Conservation (phyloP, 805 yeast genomes). For the Kazachstania martiniae region DNA sequence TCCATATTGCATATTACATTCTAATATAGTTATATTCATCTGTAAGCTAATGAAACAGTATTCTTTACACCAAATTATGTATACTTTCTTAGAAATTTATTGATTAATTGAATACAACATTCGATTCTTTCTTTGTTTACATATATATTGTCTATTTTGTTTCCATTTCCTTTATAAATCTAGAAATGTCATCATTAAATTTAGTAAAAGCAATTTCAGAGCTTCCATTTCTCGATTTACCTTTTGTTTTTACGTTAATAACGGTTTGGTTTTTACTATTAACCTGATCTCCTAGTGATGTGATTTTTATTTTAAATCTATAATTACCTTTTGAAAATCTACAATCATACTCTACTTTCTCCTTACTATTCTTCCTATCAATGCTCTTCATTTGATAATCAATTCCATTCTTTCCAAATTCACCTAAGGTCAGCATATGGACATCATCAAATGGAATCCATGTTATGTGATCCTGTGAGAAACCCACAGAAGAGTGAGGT, state of each 20-base stretch:
- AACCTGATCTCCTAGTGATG: too few species aligned
- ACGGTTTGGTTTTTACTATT: constrained; percentile 6
- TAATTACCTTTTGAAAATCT: constrained; percentile 18
- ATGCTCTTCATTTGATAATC: constrained; percentile 16
- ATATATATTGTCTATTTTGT: too few species aligned
- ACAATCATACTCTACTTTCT: constrained; percentile 23
- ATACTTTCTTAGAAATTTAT: too few species aligned
- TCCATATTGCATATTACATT: too few species aligned
- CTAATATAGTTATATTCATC: too few species aligned
- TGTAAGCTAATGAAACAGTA: too few species aligned
- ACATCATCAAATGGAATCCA: constrained; percentile 21
- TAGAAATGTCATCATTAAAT: constrained; percentile 17
- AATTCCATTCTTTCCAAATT: constrained; percentile 19
- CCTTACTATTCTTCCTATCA: constrained; percentile 10
- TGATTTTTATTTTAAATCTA: constrained; percentile 20
- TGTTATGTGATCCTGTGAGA: constrained; percentile 15
- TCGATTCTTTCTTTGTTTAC: too few species aligned
- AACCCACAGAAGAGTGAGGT: constrained; percentile 1
- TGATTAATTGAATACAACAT: too few species aligned
- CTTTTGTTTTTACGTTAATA: constrained; percentile 16
- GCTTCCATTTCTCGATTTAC: constrained; percentile 5
- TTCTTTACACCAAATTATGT: too few species aligned
- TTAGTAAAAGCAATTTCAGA: constrained; percentile 11
- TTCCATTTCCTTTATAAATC: constrained; percentile 5
- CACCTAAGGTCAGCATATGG: constrained; percentile 18